Conservation (phyloP, 1,284 basidiomycete species). For the Heliocybe sulcata region DNA sequence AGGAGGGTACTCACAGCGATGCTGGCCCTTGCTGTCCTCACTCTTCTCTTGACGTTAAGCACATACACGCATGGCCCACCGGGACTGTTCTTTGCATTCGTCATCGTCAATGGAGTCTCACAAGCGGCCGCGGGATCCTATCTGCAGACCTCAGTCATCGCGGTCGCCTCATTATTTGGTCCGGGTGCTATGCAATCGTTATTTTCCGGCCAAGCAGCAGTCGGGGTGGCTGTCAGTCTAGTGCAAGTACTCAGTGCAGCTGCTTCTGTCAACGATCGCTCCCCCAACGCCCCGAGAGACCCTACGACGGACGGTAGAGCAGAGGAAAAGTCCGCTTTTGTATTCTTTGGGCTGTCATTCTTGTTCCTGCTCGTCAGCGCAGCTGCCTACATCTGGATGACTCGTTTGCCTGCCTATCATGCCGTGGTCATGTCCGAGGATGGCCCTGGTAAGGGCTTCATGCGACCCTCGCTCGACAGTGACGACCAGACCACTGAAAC, state of each 20-base stretch:
- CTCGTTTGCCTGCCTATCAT: slow-evolving; percentile 50
- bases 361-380: slow-evolving; percentile 51
- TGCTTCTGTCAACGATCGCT: slow-evolving; percentile 33
- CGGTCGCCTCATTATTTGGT: slow-evolving; percentile 69
- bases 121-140: slow-evolving; percentile 59
- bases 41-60: slow-evolving; percentile 46
- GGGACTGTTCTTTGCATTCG: slow-evolving; percentile 53
- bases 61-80: slow-evolving; percentile 51
- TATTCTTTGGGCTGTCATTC: slow-evolving; percentile 68
- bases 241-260: slow-evolving; percentile 64
- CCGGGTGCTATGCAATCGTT: slow-evolving; percentile 58
- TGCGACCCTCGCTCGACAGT: neutral
- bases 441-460: neutral
- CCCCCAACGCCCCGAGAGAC: neutral
- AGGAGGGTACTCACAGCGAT: slow-evolving; percentile 39
- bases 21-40: slow-evolving; percentile 38
- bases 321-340: slow-evolving; percentile 58
- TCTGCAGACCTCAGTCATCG: slow-evolving; percentile 62
- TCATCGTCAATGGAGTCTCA: slow-evolving; percentile 47
- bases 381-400: slow-evolving; percentile 48
- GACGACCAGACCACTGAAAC: slow-evolving; percentile 18
- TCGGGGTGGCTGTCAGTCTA: slow-evolving; percentile 65
- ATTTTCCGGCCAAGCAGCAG: slow-evolving; percentile 72
- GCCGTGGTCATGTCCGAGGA: slow-evolving; percentile 26
- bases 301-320: slow-evolving; percentile 29